phyloP scores from a whole-genome alignment of 2,329 filamentous ascomycete genomes.

The Clarireedia hainanense region DNA sequence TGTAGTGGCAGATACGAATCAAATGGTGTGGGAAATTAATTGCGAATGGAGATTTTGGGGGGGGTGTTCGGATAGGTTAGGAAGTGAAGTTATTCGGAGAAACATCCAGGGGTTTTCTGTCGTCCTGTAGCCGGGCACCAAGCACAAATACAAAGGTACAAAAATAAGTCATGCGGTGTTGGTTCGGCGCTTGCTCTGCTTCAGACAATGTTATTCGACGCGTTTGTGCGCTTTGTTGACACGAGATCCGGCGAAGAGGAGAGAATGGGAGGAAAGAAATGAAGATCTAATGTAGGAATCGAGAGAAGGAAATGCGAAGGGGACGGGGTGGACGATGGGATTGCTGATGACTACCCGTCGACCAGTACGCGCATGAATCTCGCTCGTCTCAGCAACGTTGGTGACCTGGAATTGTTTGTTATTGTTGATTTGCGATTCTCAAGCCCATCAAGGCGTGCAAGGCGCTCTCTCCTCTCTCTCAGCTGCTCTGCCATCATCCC shows the following conservation, averaged over 20 bases:
- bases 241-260: not conserved
- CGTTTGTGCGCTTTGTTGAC: not conserved
- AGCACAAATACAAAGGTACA: not conserved
- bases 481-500: not conserved
- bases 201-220: not conserved
- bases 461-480: too few relatives aligned
- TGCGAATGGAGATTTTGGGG: not conserved
- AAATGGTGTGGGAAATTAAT: not conserved
- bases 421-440: too few relatives aligned
- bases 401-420: too few relatives aligned
- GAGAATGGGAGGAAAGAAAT: too few relatives aligned
- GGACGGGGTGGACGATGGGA: too few relatives aligned
- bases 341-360: not conserved
- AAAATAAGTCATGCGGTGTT: conserved; percentile 1
- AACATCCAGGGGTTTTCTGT: conserved; percentile 7
- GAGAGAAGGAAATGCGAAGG: not conserved
- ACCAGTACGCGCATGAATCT: not conserved
- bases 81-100: conserved; percentile 10
- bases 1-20: not conserved
- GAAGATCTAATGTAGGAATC: too few relatives aligned
- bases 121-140: not conserved
- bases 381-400: not conserved
- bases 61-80: not conserved
- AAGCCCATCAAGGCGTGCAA: too few relatives aligned
- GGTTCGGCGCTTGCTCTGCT: not conserved